Conservation (phyloP, 2,329 filamentous ascomycete genomes). For the Pseudonectria buxi region DNA sequence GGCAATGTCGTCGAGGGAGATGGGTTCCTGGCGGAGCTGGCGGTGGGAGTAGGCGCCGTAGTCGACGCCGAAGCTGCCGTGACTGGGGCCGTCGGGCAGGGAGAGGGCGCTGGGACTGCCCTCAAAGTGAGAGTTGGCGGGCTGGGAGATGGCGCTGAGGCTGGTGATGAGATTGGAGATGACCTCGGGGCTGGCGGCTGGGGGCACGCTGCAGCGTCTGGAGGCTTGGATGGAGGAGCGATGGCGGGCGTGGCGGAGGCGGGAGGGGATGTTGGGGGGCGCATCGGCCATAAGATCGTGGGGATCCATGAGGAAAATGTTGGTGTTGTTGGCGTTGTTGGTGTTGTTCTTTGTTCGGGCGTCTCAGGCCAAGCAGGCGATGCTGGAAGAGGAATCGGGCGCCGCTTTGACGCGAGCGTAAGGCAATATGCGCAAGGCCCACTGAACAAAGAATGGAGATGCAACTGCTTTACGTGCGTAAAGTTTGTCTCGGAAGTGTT, state of each 20-base stretch:
- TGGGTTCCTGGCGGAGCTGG: conserved; percentile 39
- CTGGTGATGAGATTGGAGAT: conserved; percentile 65
- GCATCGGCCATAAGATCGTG: conserved; percentile 2
- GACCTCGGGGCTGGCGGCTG: conserved; percentile 57
- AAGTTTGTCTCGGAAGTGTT: too few relatives aligned
- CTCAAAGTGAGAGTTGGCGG: conserved; percentile 65
- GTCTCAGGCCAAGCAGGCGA: too few relatives aligned
- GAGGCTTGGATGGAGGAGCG: conserved; percentile 9
- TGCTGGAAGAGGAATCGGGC: too few relatives aligned
- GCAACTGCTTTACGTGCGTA: too few relatives aligned
- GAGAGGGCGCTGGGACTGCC: conserved; percentile 38
- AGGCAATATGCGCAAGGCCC: too few relatives aligned
- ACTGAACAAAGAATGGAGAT: too few relatives aligned
- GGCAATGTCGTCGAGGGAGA: conserved; percentile 52
- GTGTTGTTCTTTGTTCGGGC: too few relatives aligned
- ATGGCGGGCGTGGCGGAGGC: conserved; percentile 12
- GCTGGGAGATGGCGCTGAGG: conserved; percentile 59
- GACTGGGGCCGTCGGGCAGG: conserved; percentile 28
- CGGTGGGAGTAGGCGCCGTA: conserved; percentile 59
- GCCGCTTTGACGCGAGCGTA: too few relatives aligned
- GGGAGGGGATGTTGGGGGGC: conserved; percentile 26
- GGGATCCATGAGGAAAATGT: too few relatives aligned
- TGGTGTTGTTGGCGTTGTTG: too few relatives aligned
- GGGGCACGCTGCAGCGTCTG: conserved; percentile 25
- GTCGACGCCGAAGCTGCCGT: conserved; percentile 62